Percentiles rank a stretch among this genome's conserved stretches.
Conservation (phyloP, 805 yeast species). For the Hanseniaspora pseudoguilliermondii region DNA sequence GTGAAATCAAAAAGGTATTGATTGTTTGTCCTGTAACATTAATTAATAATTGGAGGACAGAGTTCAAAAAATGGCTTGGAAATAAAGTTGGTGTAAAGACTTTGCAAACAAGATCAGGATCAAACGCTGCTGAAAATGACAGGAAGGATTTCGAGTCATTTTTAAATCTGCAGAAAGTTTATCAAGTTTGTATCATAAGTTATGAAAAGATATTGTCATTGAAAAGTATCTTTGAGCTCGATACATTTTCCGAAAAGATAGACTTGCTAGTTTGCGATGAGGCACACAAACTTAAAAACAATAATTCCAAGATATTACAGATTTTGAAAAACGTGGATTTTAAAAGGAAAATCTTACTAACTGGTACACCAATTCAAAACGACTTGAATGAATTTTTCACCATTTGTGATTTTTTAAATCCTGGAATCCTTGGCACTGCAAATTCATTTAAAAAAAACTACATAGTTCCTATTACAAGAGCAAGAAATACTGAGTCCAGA, state of each 20-base stretch:
- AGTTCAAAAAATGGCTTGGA: conserved; percentile 82
- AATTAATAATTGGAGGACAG: conserved; percentile 75
- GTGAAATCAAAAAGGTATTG: conserved; percentile 43
- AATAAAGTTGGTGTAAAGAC: conserved; percentile 56
- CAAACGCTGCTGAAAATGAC: conserved; percentile 39
- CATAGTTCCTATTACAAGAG: conserved; percentile 56
- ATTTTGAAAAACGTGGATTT: conserved; percentile 46
- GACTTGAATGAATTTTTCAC: conserved; percentile 74
- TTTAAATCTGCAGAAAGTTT: conserved; percentile 49
- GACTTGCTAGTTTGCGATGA: conserved; percentile 87
- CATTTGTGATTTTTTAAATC: conserved; percentile 71
- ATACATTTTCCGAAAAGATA: conserved; percentile 36
- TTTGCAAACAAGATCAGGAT: conserved; percentile 28
- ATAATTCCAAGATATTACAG: conserved; percentile 56
- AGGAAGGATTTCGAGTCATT: conserved; percentile 46
- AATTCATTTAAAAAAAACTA: conserved; percentile 46
- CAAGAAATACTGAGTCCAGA: conserved; percentile 55
- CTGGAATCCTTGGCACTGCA: conserved; percentile 60
- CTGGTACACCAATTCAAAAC: conserved; percentile 92
- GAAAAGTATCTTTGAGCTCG: conserved; percentile 4
- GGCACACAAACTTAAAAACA: conserved; percentile 79
- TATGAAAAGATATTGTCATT: conserved; percentile 60
- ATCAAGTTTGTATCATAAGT: conserved; percentile 74
- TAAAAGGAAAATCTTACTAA: conserved; percentile 47
- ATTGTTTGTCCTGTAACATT: conserved; percentile 88